Percentiles rank a stretch among this genome's conserved stretches.
These are phyloP conservation scores for Hypomontagnella monticulosa DNA, from an alignment of 495 filamentous ascomycete species.

Conservation along the genomic window DNA sequence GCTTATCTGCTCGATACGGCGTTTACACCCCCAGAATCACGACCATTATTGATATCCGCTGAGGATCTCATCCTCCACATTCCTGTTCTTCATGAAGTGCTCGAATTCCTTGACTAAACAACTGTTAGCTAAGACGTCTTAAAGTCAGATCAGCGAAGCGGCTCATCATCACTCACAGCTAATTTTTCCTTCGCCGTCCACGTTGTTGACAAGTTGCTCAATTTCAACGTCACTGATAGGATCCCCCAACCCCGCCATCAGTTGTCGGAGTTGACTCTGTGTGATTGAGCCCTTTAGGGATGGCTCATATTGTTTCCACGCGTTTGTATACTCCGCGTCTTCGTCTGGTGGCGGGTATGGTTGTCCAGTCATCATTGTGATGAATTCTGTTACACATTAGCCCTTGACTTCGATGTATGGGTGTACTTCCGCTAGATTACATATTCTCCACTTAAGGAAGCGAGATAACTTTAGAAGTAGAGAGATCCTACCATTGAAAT, in stretches of 20 bases:
- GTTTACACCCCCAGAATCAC: not conserved
- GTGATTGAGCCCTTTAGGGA: conserved; percentile 44
- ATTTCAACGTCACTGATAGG: conserved; percentile 43
- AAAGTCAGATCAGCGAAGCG: not conserved
- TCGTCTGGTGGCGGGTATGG: conserved; percentile 36
- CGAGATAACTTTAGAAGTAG: not conserved
- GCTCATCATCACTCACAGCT: conserved; percentile 35
- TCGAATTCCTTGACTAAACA: conserved; percentile 43
- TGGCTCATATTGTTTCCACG: conserved; percentile 45
- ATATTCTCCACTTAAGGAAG: not conserved
- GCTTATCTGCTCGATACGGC: not conserved
- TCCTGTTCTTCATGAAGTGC: conserved; percentile 43
- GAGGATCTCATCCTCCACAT: conserved; percentile 42
- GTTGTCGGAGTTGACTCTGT: conserved; percentile 43
- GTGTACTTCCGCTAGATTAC: not conserved
- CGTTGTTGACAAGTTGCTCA: conserved; percentile 43
- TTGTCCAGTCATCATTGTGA: conserved; percentile 52
- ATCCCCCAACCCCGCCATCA: conserved; percentile 43
- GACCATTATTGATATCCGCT: conserved; percentile 38
- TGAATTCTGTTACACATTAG: conserved; percentile 44
- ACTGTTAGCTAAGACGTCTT: conserved; percentile 9
- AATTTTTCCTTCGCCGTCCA: conserved; percentile 48
- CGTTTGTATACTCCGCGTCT: conserved; percentile 37
- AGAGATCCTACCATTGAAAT: conserved; percentile 47
- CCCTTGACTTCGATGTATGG: not conserved